Percentiles rank a stretch among this genome's conserved stretches.
phyloP scores from a whole-genome alignment of 208 protist genomes.

The Trypanosoma platydactyli region DNA sequence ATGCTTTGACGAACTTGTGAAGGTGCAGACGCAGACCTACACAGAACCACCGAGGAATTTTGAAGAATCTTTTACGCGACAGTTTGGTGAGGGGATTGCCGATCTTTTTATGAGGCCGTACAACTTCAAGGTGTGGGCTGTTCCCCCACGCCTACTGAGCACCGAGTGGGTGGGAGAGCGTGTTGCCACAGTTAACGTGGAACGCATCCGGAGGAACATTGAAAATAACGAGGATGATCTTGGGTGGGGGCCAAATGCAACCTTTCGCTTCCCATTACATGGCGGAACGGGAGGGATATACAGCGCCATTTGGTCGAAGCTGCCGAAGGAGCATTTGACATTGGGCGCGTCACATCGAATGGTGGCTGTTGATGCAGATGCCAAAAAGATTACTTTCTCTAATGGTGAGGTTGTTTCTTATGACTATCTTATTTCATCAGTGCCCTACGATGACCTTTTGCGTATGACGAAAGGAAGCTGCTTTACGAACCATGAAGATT shows the following conservation, averaged over 20 bases:
- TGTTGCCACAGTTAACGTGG: slow-evolving; percentile 61
- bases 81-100: slow-evolving; percentile 67
- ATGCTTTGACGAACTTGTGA: slow-evolving; percentile 54
- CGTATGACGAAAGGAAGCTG: slow-evolving; percentile 23
- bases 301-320: slow-evolving; percentile 31
- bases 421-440: slow-evolving; percentile 54
- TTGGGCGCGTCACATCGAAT: slow-evolving; percentile 32
- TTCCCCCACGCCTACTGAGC: slow-evolving; percentile 62
- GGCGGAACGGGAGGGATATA: slow-evolving; percentile 79
- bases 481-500: slow-evolving; percentile 29
- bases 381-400: slow-evolving; percentile 39
- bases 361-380: slow-evolving; percentile 37
- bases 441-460: slow-evolving; percentile 57
- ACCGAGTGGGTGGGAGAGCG: slow-evolving; percentile 78
- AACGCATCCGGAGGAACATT: slow-evolving; percentile 59
- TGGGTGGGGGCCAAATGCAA: slow-evolving; percentile 80
- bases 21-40: slow-evolving; percentile 27
- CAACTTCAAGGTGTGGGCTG: slow-evolving; percentile 84
- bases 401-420: slow-evolving; percentile 40
- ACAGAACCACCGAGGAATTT: slow-evolving; percentile 44
- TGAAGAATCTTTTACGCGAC: slow-evolving; percentile 51
- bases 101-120: slow-evolving; percentile 79
- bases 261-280: slow-evolving; percentile 65
- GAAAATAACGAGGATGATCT: slow-evolving; percentile 46
- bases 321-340: slow-evolving; percentile 40